Conservation (phyloP, 2,329 filamentous ascomycete species). For the Leptographium flavum region DNA sequence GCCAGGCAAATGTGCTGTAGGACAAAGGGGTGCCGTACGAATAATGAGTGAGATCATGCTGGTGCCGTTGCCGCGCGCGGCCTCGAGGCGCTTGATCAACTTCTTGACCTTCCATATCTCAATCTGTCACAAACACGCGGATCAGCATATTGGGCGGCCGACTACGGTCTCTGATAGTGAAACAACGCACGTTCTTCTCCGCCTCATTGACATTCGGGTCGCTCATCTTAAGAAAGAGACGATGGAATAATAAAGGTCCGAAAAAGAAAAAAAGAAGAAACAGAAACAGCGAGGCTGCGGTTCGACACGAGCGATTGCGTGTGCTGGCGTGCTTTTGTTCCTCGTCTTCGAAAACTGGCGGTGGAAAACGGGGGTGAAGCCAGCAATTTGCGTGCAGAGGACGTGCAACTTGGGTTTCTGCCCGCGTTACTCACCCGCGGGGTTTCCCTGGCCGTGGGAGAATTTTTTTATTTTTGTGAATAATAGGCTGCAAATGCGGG, state of each 20-base stretch:
- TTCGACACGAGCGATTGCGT: background rate
- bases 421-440: background rate
- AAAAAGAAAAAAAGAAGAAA: background rate
- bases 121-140: constrained; percentile 32
- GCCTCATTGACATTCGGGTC: constrained; percentile 79
- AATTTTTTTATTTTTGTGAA: background rate
- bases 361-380: background rate
- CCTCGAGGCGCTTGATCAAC: constrained; percentile 95
- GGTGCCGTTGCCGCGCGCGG: constrained; percentile 94
- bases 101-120: constrained; percentile 98
- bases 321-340: background rate
- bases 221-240: constrained; percentile 50
- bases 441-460: background rate
- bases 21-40: constrained; percentile 41
- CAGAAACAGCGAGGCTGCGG: background rate
- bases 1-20: background rate
- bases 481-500: background rate
- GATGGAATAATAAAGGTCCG: background rate
- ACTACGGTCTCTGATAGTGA: background rate
- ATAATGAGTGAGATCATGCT: constrained; percentile 99
- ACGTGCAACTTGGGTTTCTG: background rate
- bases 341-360: background rate
- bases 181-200: constrained; percentile 71
- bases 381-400: background rate
- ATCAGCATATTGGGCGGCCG: constrained; percentile 1